Conservation (phyloP, 1,139 yeast genomes). For the Sugiyamaella xylanicola region DNA sequence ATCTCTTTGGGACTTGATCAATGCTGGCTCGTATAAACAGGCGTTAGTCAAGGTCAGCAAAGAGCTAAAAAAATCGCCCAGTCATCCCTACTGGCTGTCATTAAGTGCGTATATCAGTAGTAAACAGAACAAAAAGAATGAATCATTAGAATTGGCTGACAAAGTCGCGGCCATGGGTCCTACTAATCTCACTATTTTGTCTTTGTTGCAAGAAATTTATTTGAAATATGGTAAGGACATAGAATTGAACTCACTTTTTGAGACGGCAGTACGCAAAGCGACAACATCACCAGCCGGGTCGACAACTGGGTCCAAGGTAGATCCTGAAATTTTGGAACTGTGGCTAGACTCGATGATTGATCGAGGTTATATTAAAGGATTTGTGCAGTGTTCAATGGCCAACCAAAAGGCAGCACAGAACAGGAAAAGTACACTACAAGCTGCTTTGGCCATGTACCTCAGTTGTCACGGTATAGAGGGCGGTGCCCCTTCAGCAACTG, state of each 20-base stretch:
- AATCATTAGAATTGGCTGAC: slow-evolving; percentile 50
- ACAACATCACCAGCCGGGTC: too few species aligned
- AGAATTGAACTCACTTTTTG: slow-evolving; percentile 53
- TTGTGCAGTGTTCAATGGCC: slow-evolving; percentile 43
- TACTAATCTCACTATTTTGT: slow-evolving; percentile 47
- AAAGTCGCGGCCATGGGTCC: slow-evolving; percentile 53
- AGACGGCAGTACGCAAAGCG: slow-evolving; percentile 57
- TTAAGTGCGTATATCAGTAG: slow-evolving; percentile 51
- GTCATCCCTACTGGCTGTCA: slow-evolving; percentile 54
- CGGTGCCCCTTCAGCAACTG: slow-evolving; percentile 20
- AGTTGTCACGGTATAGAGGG: slow-evolving; percentile 11
- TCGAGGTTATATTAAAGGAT: slow-evolving; percentile 38
- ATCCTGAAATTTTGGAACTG: slow-evolving; percentile 43
- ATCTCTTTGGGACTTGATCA: slow-evolving; percentile 49
- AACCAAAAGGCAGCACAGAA: slow-evolving; percentile 36
- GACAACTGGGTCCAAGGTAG: slow-evolving; percentile 25
- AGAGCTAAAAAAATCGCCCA: slow-evolving; percentile 58
- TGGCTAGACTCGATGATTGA: slow-evolving; percentile 43
- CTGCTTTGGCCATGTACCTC: slow-evolving; percentile 40
- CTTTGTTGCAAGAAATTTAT: slow-evolving; percentile 28
- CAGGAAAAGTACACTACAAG: slow-evolving; percentile 50
- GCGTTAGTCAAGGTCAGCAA: slow-evolving; percentile 56
- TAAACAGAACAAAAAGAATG: slow-evolving; percentile 48
- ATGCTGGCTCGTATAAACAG: slow-evolving; percentile 54
- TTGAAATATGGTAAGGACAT: slow-evolving; percentile 41